Percentiles rank a stretch among this genome's conserved stretches.
These are phyloP conservation scores for Trichoderma lentiforme DNA, from an alignment of 2,329 filamentous ascomycete species.

Conservation along the genomic window DNA sequence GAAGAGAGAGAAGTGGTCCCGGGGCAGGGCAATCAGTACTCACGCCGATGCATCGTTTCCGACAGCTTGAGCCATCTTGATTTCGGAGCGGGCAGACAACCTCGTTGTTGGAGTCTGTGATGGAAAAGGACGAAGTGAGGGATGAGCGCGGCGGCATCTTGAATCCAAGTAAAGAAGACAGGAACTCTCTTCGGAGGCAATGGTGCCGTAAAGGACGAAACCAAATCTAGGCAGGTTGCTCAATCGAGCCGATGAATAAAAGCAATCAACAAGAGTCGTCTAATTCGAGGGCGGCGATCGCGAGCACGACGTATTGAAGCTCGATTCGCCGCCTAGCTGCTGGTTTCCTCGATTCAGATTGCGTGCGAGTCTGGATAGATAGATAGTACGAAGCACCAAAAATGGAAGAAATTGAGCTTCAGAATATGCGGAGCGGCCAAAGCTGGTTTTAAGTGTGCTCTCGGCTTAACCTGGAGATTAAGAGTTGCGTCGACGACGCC, in stretches of 20 bases:
- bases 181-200: slow-evolving; percentile 21
- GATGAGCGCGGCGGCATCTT: slow-evolving; percentile 87
- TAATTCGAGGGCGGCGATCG: slow-evolving; percentile 29
- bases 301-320: slow-evolving; percentile 10
- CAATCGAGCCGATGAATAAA: slow-evolving; percentile 31
- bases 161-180: slow-evolving; percentile 49
- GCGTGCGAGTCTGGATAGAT: not conserved
- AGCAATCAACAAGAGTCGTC: slow-evolving; percentile 22
- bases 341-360: not conserved
- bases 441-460: not conserved
- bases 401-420: not conserved
- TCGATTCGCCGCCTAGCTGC: slow-evolving; percentile 17
- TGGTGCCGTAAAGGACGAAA: slow-evolving; percentile 23
- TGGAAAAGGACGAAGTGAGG: slow-evolving; percentile 85
- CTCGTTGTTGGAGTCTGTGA: slow-evolving; percentile 89
- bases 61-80: slow-evolving; percentile 93
- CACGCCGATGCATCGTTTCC: slow-evolving; percentile 96
- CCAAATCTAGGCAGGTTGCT: slow-evolving; percentile 18
- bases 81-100: slow-evolving; percentile 95
- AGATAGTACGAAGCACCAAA: not conserved
- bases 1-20: not conserved
- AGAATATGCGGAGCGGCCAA: not conserved
- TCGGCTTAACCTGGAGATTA: not conserved
- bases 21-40: slow-evolving; percentile 47
- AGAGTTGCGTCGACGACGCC: not conserved